These are phyloP conservation scores for Ilyonectria robusta DNA, from an alignment of 2,329 filamentous ascomycete genomes.

Conservation along the genomic window DNA sequence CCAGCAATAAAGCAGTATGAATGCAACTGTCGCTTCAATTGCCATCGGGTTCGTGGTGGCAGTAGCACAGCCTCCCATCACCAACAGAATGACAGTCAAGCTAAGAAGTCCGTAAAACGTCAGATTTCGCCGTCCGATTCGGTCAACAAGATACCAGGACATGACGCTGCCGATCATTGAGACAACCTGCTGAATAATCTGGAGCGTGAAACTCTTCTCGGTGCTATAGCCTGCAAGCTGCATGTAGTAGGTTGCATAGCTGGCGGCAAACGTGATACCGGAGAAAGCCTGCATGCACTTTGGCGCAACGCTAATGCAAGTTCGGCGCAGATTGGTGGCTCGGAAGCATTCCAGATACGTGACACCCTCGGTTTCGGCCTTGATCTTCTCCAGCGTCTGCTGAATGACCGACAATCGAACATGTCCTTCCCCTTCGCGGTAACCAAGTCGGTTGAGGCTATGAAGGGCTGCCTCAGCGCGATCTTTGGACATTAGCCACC, in stretches of 20 bases:
- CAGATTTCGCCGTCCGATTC: constrained; percentile 12
- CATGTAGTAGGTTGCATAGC: constrained; percentile 21
- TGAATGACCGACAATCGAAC: neutral
- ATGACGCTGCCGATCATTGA: constrained; percentile 15
- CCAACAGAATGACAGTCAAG: constrained; percentile 2
- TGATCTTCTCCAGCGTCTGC: constrained; percentile 3
- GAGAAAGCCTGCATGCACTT: constrained; percentile 5
- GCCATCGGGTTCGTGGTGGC: constrained; percentile 1
- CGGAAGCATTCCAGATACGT: constrained; percentile 25
- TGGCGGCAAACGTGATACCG: constrained; percentile 16
- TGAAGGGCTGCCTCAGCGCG: neutral
- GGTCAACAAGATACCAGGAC: constrained; percentile 21
- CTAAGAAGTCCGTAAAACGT: constrained; percentile 11
- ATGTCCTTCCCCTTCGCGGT: neutral
- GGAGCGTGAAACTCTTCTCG: constrained; percentile 5
- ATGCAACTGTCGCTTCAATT: neutral
- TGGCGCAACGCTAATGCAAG: neutral
- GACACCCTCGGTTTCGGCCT: constrained; percentile 8
- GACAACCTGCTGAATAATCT: constrained; percentile 1
- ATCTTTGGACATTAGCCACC: neutral
- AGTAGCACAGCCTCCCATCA: constrained; percentile 2
- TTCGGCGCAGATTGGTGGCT: constrained; percentile 2
- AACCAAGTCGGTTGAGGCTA: neutral
- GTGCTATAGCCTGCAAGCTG: constrained; percentile 24
- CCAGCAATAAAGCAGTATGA: neutral